Evolutionary conservation across 2,329 filamentous ascomycete genomes (phyloP).

Genomic region (Emergomyces pasteurianus): DNA sequence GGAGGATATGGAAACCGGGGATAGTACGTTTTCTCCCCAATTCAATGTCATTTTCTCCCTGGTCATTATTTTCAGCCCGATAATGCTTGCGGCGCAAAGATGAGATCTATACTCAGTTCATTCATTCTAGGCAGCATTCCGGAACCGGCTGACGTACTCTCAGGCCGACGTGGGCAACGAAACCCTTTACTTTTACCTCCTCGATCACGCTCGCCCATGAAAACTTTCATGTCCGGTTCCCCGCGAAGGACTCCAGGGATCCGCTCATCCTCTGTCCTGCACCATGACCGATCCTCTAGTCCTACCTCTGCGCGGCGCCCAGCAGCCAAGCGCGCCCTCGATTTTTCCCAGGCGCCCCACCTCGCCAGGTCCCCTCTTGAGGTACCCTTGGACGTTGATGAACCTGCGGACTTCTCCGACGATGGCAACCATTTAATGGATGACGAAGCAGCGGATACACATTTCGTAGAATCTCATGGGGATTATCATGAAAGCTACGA

Average conservation of each 20-base stretch:
- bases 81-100: neutral
- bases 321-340: slow-evolving; percentile 16
- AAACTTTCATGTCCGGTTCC: slow-evolving; percentile 31
- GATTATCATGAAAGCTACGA: slow-evolving; percentile 18
- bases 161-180: slow-evolving; percentile 22
- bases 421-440: slow-evolving; percentile 20
- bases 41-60: neutral
- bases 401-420: slow-evolving; percentile 24
- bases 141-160: slow-evolving; percentile 31
- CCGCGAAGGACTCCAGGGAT: slow-evolving; percentile 31
- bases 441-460: slow-evolving; percentile 24
- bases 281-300: slow-evolving; percentile 26
- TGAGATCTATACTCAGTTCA: neutral
- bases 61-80: neutral
- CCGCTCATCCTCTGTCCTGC: slow-evolving; percentile 30
- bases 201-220: slow-evolving; percentile 35
- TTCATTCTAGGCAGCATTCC: slow-evolving; percentile 26
- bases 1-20: slow-evolving; percentile 51
- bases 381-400: slow-evolving; percentile 9
- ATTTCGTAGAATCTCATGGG: slow-evolving; percentile 16
- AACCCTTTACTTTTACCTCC: slow-evolving; percentile 27
- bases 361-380: slow-evolving; percentile 23
- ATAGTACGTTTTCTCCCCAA: slow-evolving; percentile 38
- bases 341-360: slow-evolving; percentile 13
- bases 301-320: slow-evolving; percentile 20